Conservation (phyloP, 768 basidiomycete species). For the Paxillus involutus region DNA sequence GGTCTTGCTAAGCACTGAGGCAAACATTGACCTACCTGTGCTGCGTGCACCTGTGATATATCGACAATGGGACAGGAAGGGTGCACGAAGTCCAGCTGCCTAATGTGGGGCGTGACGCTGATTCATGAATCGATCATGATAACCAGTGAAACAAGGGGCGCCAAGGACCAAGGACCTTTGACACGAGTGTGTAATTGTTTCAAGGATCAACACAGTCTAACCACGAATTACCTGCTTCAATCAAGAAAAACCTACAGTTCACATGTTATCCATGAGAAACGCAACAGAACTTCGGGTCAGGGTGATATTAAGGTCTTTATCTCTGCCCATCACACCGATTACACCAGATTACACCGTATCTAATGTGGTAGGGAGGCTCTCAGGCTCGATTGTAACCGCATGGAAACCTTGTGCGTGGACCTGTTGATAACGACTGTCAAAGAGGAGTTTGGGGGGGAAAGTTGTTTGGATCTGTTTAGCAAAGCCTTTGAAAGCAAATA, state of each 20-base stretch:
- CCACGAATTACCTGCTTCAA: background rate
- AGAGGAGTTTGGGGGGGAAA: background rate
- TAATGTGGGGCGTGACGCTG: too few species aligned
- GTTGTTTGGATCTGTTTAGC: background rate
- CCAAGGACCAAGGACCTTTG: background rate
- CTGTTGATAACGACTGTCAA: too few species aligned
- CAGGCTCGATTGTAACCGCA: background rate
- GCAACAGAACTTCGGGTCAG: background rate
- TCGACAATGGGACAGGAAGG: too few species aligned
- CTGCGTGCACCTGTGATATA: too few species aligned
- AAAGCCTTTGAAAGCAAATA: conserved; percentile 4
- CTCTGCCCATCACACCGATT: background rate
- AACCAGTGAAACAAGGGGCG: background rate
- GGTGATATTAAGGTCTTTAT: background rate
- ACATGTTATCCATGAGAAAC: background rate
- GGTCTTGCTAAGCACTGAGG: too few species aligned
- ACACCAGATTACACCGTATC: background rate
- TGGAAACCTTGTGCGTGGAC: too few species aligned
- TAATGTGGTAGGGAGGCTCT: background rate
- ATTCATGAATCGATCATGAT: too few species aligned
- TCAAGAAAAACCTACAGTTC: background rate
- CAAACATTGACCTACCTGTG: too few species aligned
- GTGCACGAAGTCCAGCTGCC: too few species aligned
- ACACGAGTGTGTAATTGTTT: background rate
- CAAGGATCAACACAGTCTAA: background rate